A percentile compares a stretch with the other conserved stretches of the same genome.
phyloP scores from a whole-genome alignment of 2,329 filamentous ascomycete genomes.

The Claviceps digitariae region DNA sequence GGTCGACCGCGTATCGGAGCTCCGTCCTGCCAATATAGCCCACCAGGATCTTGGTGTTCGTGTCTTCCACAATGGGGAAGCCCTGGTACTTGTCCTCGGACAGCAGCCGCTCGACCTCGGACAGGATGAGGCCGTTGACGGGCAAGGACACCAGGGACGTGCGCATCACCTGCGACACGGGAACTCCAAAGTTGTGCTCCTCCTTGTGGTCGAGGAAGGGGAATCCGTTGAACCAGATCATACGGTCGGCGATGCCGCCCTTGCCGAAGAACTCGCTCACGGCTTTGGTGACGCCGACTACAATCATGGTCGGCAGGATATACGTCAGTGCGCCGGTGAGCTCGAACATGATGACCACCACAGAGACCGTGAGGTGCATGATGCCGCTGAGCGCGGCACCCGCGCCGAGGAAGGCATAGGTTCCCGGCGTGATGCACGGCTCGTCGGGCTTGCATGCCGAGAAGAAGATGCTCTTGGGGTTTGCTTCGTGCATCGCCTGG shows the following conservation, averaged over 20 bases:
- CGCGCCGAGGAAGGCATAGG: slow-evolving; percentile 90
- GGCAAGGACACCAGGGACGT: slow-evolving; percentile 61
- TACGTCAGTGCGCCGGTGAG: slow-evolving; percentile 94
- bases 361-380: slow-evolving; percentile 94
- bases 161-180: slow-evolving; percentile 84
- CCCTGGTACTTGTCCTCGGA: slow-evolving; percentile 75
- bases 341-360: slow-evolving; percentile 99
- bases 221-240: slow-evolving; percentile 98
- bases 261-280: slow-evolving; percentile 87
- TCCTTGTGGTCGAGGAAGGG: slow-evolving; percentile 96
- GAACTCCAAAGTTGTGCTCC: slow-evolving; percentile 90
- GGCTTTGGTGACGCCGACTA: slow-evolving; percentile 91
- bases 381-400: slow-evolving; percentile 86
- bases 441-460: slow-evolving; percentile 78
- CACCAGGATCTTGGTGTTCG: slow-evolving; percentile 55
- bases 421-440: slow-evolving; percentile 92
- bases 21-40: slow-evolving; percentile 93
- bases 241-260: slow-evolving; percentile 90
- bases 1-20: slow-evolving; percentile 77
- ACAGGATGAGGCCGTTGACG: slow-evolving; percentile 57
- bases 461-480: slow-evolving; percentile 75
- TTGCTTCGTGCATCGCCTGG: slow-evolving; percentile 72
- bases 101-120: slow-evolving; percentile 64
- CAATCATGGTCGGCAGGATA: slow-evolving; percentile 97
- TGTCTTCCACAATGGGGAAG: slow-evolving; percentile 78